These are phyloP conservation scores for Aureobasidium sp. DNA, from an alignment of 2,329 filamentous ascomycete genomes.

Conservation along the genomic window DNA sequence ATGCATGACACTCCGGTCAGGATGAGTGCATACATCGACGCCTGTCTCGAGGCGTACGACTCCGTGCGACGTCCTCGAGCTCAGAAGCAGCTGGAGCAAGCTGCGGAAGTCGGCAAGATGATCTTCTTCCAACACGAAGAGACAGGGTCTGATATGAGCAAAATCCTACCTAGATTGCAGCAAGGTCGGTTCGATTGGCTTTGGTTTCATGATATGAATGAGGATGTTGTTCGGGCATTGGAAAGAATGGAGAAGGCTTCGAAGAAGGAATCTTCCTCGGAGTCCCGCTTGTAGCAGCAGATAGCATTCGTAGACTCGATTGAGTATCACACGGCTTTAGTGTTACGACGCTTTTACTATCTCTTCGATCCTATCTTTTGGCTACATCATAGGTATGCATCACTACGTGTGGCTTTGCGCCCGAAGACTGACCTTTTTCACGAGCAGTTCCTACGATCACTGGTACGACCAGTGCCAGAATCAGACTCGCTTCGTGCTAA, in stretches of 20 bases:
- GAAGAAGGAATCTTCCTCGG: too few relatives aligned
- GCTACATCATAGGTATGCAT: too few relatives aligned
- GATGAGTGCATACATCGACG: background rate
- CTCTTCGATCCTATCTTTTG: too few relatives aligned
- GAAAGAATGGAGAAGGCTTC: background rate
- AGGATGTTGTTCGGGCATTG: background rate
- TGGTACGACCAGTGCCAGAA: too few relatives aligned
- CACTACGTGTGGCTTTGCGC: too few relatives aligned
- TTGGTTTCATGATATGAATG: background rate
- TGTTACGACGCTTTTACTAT: too few relatives aligned
- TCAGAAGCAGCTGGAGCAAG: background rate
- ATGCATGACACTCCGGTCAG: background rate
- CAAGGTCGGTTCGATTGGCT: background rate
- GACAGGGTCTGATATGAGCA: background rate
- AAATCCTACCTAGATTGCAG: background rate
- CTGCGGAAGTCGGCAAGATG: background rate
- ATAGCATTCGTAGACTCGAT: too few relatives aligned
- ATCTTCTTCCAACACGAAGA: background rate
- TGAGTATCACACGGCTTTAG: too few relatives aligned
- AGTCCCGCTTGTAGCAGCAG: too few relatives aligned
- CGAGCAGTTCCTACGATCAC: too few relatives aligned
- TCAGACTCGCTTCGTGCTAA: too few relatives aligned
- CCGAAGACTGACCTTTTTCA: too few relatives aligned
- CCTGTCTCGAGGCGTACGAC: background rate
- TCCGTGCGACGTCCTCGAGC: background rate